Base-by-base conservation (phyloP, 176 grass and related monocot species). In the Aegilops umbellulata region DNA sequence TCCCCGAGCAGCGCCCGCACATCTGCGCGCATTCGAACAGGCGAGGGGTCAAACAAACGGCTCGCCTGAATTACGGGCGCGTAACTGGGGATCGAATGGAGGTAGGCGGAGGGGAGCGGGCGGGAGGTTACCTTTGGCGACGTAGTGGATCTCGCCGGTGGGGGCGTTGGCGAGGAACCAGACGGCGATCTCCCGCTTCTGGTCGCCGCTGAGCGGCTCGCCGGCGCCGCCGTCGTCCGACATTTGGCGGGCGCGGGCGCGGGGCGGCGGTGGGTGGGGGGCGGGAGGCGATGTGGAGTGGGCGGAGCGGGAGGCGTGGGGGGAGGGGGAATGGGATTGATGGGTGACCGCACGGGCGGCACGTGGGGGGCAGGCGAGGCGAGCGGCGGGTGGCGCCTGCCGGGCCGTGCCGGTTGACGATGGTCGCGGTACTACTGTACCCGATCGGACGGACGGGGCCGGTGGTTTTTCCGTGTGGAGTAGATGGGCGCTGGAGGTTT, bases 81-180 rank as follows among this genome's bases (percentile, higher is more conserved):
- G 38, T 6, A 32, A 32, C 38, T 41, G 38, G 38, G 57, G 83
- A 61, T 82, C 32, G 9, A 39, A 65, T 9, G 4, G 58, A 10
- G 63, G 35, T 1, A 36, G 35, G 38, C 24, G 60, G 68, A 26
- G 8, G 58, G 58, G 22, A 9, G 38, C 38, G 38, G 38, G 42
- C 23, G 60, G 31, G 15, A n/a, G 2, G 65, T 29, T 79, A 91
- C 97, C 97, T 91, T 96, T 99, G 86, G 94, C 97, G 88, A 99
- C 90, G 84, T 99, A 99, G 77, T 90, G 85, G 92, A 99, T 99
- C 94, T 99, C 97, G 65, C 97, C 97, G 89, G 91, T 80, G 19
- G 97, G 97, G 13, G 97, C 94, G 84, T 92, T 99, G 77, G 88
- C 82, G 80, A 99, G 97, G 88, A 99, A 99, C 97, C 94, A 99